A percentile compares a stretch with the other conserved stretches of the same genome.
These are phyloP conservation scores for Rhodotorula diobovata DNA, from an alignment of 768 basidiomycete genomes.

Conservation along the genomic window DNA sequence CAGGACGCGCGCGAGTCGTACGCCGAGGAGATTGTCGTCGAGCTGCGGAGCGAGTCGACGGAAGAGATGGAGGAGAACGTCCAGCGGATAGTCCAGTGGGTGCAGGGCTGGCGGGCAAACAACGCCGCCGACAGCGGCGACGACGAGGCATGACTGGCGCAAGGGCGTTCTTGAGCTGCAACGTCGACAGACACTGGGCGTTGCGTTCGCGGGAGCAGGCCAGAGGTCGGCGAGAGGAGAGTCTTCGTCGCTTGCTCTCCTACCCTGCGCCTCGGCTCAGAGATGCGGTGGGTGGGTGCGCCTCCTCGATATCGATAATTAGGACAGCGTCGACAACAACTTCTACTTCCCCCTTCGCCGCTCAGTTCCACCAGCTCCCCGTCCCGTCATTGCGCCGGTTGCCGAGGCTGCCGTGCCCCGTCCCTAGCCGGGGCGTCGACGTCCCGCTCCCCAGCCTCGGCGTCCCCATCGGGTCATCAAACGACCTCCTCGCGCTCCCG, in stretches of 20 bases:
- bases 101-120: slow-evolving; percentile 61
- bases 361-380: slow-evolving; percentile 33
- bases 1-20: slow-evolving; percentile 87
- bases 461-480: neutral
- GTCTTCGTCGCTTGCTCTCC: no score
- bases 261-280: no score
- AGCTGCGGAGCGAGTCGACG: slow-evolving; percentile 67
- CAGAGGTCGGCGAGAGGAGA: no score
- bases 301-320: no score
- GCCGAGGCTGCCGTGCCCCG: slow-evolving; percentile 26
- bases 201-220: neutral
- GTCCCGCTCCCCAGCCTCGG: neutral
- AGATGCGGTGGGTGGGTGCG: no score
- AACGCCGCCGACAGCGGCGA: slow-evolving; percentile 40
- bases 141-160: slow-evolving; percentile 31
- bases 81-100: slow-evolving; percentile 81
- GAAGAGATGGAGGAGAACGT: slow-evolving; percentile 84
- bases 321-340: neutral
- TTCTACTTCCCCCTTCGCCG: neutral
- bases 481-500: neutral
- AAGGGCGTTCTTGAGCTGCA: neutral
- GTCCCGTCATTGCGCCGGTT: slow-evolving; percentile 16
- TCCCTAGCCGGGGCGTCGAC: slow-evolving; percentile 29
- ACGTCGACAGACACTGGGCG: neutral
- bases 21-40: slow-evolving; percentile 76